Base-by-base conservation (phyloP, 225 moss, liverwort and hornwort species). In the Physcomitrium patens region DNA sequence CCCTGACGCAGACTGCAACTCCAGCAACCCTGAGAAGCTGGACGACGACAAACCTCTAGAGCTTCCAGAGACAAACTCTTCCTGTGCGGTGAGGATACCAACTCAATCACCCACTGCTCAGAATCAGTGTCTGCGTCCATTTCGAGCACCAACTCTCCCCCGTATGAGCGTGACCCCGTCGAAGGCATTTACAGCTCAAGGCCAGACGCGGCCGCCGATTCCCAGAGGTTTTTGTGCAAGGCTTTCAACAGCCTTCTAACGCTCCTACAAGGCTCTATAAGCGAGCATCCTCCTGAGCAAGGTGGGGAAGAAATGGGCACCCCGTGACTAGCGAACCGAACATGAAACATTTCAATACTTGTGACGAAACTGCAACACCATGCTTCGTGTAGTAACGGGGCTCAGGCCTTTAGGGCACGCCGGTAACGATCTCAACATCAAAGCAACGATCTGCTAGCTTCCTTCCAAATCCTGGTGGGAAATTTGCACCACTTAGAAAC, bases 171-270 rank as follows among this genome's bases (percentile, higher is more conserved):
- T 37, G 31, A 37, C 31, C 31, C 31, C 31, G 31, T 1, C 7
- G 31, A 37, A 37, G 31, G 31, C 7, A 4, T 4, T 37, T 4
- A 37, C 31, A 37, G 7, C 31, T 4, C 31, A 37, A 37, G 31
- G 31, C 31, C 7, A 37, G 31, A 37, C 5, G 31, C 31, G 31
- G 31, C 31, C 2, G 31, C 31, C 31, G 68, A 44, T 37, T 68
- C 58, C 8, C 67, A 26, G 19, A 47, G 22, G 68, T 64, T 81
- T 41, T 24, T 68, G 18, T 27, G 37, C 15, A 68, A 72, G 53
- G 78, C 76, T 8, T 63, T 75, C 53, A 45, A 58, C 7, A 69
- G 69, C 68, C 19, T 81, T 10, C 57, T 78, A 51, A 72, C 71
- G 41, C 55, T 80, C 10, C 80, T 78, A 5, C 51, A 52, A 3